Evolutionary conservation across 768 basidiomycete species (phyloP), one percentile per base, ranked within the genome.

Genomic region (Myochromella boudieri): DNA sequence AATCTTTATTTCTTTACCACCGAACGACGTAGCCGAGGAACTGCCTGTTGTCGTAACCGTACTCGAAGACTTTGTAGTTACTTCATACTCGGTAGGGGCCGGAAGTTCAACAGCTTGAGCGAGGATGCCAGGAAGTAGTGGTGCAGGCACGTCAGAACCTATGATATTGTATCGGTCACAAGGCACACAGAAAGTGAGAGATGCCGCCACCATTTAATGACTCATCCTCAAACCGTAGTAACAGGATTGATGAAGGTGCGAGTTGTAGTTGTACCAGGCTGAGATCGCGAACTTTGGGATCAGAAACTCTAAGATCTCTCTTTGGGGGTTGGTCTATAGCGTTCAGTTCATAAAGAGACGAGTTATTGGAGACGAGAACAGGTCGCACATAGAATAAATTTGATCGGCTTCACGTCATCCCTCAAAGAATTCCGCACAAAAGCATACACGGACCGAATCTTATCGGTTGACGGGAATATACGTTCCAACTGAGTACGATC

Each of bases 401-500:
- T 91, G 66, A 81, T 80, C 3, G 83, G 75, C 61, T 88, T 82
- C 36, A 84, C 80, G 51, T 91, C 88, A 46, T 89, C 87, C 33
- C 80, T 69, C 26, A 95, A 69, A 17, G 80, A 78, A 25, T 72
- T 68, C 26, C 85, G 78, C 42, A 93, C 90, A 53, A 94, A 94
- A 8, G 87, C 88, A 61, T 95, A 95, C 7, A 95, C 80, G 2
- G 85, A 74, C 40, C 79, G 78, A 41, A 95, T 91, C 63, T 87
- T 93, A 65, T 83, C 80, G 3, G 77, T 78, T 5, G 92, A 93
- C 3, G 82, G 74, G 59, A 95, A 94, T 0, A 67, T 66, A 55
- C 81, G 84, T 68, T 95, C 92, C 11, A 95, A 73, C 59, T 87
- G 84, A 2, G 83, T 89, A 38, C 86, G 78, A 64, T 95, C 90